Evolutionary conservation across 108 stramenopile species (phyloP).

Genomic region (Nitzschia sp.): DNA sequence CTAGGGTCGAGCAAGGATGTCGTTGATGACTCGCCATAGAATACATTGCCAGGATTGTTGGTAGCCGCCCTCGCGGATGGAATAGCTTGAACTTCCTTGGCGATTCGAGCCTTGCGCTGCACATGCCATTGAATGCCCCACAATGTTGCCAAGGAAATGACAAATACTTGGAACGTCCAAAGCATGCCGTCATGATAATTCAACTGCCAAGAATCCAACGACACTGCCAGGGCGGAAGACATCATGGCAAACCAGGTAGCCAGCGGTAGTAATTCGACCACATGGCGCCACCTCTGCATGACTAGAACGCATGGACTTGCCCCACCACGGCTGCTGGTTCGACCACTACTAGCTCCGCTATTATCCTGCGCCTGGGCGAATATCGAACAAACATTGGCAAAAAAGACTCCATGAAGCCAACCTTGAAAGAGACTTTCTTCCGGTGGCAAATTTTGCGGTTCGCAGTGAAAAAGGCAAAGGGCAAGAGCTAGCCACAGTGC

Average conservation of each 20-base stretch:
- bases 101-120: slow-evolving; percentile 4
- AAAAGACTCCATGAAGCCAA: slow-evolving; percentile 23
- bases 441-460: not conserved
- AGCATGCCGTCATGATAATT: not conserved
- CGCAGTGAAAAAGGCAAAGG: not conserved
- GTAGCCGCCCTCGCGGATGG: not conserved
- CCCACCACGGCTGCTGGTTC: not conserved
- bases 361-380: not conserved
- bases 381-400: slow-evolving; percentile 20
- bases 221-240: not conserved
- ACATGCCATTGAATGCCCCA: slow-evolving; percentile 4
- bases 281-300: too few relatives aligned
- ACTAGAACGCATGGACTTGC: not conserved
- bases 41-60: not conserved
- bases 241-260: slow-evolving; percentile 22
- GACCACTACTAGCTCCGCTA: not conserved
- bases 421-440: not conserved
- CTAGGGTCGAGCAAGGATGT: slow-evolving; percentile 2
- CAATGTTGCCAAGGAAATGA: not conserved
- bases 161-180: slow-evolving; percentile 5
- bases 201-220: not conserved
- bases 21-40: not conserved
- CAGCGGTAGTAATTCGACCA: slow-evolving; percentile 5
- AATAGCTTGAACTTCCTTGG: not conserved
- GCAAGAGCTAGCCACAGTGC: slow-evolving; percentile 19